phyloP scores from a whole-genome alignment of 768 basidiomycete species.

The Paxillus rubicundulus region DNA sequence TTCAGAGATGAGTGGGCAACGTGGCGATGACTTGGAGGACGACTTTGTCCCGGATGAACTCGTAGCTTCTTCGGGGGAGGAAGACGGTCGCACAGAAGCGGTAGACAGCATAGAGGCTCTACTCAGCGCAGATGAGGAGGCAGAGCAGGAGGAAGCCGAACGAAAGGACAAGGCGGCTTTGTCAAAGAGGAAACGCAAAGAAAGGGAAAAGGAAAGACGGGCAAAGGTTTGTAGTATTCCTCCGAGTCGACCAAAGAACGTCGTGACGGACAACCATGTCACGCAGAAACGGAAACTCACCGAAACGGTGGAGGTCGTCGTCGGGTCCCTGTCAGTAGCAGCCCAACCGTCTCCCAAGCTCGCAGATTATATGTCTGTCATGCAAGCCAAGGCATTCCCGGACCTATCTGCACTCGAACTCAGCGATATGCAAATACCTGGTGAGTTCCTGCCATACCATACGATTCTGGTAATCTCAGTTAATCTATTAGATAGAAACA shows the following conservation, averaged over 20 bases:
- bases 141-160: slow-evolving; percentile 32
- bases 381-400: slow-evolving; percentile 69
- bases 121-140: slow-evolving; percentile 47
- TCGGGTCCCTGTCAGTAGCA: slow-evolving; percentile 47
- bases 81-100: slow-evolving; percentile 32
- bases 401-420: slow-evolving; percentile 76
- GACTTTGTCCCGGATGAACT: slow-evolving; percentile 73
- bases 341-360: slow-evolving; percentile 55
- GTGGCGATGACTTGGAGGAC: slow-evolving; percentile 82
- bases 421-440: slow-evolving; percentile 72
- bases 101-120: slow-evolving; percentile 38
- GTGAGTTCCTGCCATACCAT: slow-evolving; percentile 41
- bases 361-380: slow-evolving; percentile 58
- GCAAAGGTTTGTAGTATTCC: slow-evolving; percentile 50
- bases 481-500: slow-evolving; percentile 59
- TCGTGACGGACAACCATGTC: slow-evolving; percentile 8
- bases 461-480: slow-evolving; percentile 36
- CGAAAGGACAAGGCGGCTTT: slow-evolving; percentile 18
- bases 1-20: slow-evolving; percentile 31
- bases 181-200: slow-evolving; percentile 69
- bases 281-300: slow-evolving; percentile 64
- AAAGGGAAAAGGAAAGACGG: slow-evolving; percentile 71
- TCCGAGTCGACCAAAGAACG: not conserved
- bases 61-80: slow-evolving; percentile 62
- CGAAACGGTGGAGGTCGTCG: slow-evolving; percentile 39